These are phyloP conservation scores for Boletales sp. DNA, from an alignment of 768 basidiomycete genomes.

Conservation along the genomic window DNA sequence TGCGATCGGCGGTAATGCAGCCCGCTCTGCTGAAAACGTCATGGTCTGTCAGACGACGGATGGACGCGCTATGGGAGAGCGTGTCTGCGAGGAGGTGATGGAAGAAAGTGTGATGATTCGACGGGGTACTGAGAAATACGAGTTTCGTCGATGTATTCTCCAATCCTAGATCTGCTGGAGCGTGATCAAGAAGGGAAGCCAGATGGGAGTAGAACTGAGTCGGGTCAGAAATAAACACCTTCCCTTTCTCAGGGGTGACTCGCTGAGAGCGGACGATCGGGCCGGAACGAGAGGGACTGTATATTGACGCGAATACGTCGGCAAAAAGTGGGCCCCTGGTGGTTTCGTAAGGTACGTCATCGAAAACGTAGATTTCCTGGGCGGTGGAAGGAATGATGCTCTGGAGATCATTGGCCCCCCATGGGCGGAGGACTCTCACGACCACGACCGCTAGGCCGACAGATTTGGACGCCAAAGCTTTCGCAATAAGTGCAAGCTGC, in stretches of 20 bases:
- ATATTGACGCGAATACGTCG: conserved; percentile 65
- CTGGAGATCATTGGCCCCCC: conserved; percentile 67
- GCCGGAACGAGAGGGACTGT: conserved; percentile 36
- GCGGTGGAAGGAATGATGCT: conserved; percentile 56
- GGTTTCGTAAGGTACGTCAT: conserved; percentile 65
- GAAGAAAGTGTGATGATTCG: conserved; percentile 42
- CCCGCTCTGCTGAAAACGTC: conserved; percentile 75
- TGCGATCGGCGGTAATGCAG: conserved; percentile 64
- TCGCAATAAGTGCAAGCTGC: conserved; percentile 63
- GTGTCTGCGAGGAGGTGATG: conserved; percentile 54
- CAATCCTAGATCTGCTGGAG: conserved; percentile 26
- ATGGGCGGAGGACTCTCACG: conserved; percentile 81
- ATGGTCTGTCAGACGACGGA: conserved; percentile 63
- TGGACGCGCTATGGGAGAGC: conserved; percentile 48
- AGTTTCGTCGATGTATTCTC: conserved; percentile 36
- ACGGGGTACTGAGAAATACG: conserved; percentile 51
- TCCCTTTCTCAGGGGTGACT: conserved; percentile 53
- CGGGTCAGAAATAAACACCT: conserved; percentile 45
- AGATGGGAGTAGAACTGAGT: conserved; percentile 44
- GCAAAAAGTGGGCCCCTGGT: conserved; percentile 64
- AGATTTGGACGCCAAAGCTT: conserved; percentile 42
- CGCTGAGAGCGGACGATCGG: conserved; percentile 53
- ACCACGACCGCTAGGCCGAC: conserved; percentile 61
- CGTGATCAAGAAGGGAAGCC: conserved; percentile 19
- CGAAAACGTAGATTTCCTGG: conserved; percentile 64